Evolutionary conservation across 2,329 filamentous ascomycete species (phyloP), one percentile per base, ranked within the genome.

Genomic region (Sarocladium kiliense): DNA sequence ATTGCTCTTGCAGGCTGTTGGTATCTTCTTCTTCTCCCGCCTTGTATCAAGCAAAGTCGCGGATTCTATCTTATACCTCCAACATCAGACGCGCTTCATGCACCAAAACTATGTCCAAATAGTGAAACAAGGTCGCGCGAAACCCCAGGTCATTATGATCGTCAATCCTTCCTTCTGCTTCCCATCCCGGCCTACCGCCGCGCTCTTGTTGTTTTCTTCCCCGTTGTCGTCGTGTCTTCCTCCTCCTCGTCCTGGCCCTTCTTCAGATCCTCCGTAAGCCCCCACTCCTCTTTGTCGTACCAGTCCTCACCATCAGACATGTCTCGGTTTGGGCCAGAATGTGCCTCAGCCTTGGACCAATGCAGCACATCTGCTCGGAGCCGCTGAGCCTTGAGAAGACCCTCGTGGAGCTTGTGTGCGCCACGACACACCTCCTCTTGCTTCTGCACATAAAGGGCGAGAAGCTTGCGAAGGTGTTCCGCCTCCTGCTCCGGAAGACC

Each of bases 301-400:
- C 89, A 95, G 67, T 95, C 90, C 74, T 95, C 90, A 11, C 89
- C 89, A 66, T 95, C 90, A 53, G 87, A 91, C 85, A 94, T 85
- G 68, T 92, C 88, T 51, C 85, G 70, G 66, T 85, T 83, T 18
- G 74, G 66, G 1, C 84, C 82, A 54, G 76, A 77, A 64, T 93
- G 89, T 21, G 80, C 88, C 71, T 93, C 89, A 1, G 89, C 86
- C 66, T 91, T 90, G 61, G 85, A 80, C 86, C 88, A 91, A 61
- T 82, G 81, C 66, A 87, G 79, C 2, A 94, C 88, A 19, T 84
- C 80, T 62, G 82, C 84, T 26, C 89, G 80, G 68, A 88, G 79
- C 44, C 88, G 80, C 61, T 93, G 85, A 1, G 88, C 88, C 62
- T 82, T 81, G 58, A 91, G 75, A 54, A 95, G 76, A 1, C 89